Conservation (phyloP, 1,284 basidiomycete genomes). For the Ceratobasidium sp. region DNA sequence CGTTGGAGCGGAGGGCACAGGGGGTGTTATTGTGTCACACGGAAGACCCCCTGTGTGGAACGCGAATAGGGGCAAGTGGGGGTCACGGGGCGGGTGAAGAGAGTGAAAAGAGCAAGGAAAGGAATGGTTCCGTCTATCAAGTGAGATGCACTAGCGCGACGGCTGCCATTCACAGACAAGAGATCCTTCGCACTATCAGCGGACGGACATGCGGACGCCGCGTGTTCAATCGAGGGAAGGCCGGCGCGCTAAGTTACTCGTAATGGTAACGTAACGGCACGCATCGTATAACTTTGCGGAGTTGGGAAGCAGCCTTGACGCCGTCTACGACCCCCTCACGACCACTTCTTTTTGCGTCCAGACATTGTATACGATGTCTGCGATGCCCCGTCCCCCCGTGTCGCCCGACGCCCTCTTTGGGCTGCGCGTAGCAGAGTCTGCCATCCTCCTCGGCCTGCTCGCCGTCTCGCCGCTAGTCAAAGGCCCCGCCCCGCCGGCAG, state of each 20-base stretch:
- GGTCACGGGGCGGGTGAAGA: too few species aligned
- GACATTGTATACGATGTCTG: not conserved
- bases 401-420: slow-evolving; percentile 15
- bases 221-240: slow-evolving; percentile 8
- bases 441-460: slow-evolving; percentile 16
- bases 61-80: too few species aligned
- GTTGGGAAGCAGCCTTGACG: not conserved
- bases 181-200: too few species aligned
- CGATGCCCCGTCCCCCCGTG: slow-evolving; percentile 1
- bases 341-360: not conserved
- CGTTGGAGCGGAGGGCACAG: too few species aligned
- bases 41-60: too few species aligned
- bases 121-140: not conserved
- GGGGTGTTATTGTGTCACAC: too few species aligned
- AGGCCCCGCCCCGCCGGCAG: not conserved
- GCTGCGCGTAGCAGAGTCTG: slow-evolving; percentile 29
- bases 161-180: too few species aligned
- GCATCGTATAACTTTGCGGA: not conserved
- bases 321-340: slow-evolving; percentile 17
- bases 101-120: not conserved
- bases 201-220: slow-evolving; percentile 7
- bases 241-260: not conserved
- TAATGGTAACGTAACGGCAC: too few species aligned
- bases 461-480: slow-evolving; percentile 30
- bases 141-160: too few species aligned